These are phyloP conservation scores for Apophysomyces ossiformis DNA, from an alignment of 371 early-diverging fungal species.

Conservation along the genomic window DNA sequence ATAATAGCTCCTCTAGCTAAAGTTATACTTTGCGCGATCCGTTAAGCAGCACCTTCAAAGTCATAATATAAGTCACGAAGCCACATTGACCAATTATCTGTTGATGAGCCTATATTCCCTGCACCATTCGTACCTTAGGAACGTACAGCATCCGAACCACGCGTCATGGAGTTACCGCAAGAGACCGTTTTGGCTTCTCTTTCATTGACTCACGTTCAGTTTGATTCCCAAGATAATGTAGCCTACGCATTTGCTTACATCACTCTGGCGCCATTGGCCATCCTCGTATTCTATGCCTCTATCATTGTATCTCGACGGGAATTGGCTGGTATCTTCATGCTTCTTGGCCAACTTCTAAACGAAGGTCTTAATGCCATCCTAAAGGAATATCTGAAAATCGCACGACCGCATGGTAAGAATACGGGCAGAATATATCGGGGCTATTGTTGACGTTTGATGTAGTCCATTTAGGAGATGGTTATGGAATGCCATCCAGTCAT, in stretches of 20 bases:
- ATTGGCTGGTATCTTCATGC: conserved; percentile 69
- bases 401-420: conserved; percentile 76
- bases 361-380: conserved; percentile 76
- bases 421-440: background rate
- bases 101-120: too few species aligned
- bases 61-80: too few species aligned
- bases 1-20: too few species aligned
- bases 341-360: conserved; percentile 81
- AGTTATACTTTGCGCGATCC: too few species aligned
- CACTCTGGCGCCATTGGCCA: conserved; percentile 79
- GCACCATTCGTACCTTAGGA: background rate
- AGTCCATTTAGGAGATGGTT: conserved; percentile 83
- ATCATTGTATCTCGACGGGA: conserved; percentile 80
- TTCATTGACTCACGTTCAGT: conserved; percentile 78
- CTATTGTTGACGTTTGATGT: conserved; percentile 9
- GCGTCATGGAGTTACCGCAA: background rate
- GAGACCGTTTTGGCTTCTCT: conserved; percentile 52
- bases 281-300: conserved; percentile 81
- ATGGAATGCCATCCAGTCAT: conserved; percentile 96
- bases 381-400: conserved; percentile 73
- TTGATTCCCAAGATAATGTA: conserved; percentile 58
- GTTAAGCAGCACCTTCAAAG: too few species aligned
- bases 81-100: too few species aligned
- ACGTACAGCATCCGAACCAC: background rate
- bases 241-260: conserved; percentile 66